A percentile compares a stretch with the other conserved stretches of the same genome.
phyloP scores from a whole-genome alignment of 495 filamentous ascomycete genomes.

The Aspergillus diversus region DNA sequence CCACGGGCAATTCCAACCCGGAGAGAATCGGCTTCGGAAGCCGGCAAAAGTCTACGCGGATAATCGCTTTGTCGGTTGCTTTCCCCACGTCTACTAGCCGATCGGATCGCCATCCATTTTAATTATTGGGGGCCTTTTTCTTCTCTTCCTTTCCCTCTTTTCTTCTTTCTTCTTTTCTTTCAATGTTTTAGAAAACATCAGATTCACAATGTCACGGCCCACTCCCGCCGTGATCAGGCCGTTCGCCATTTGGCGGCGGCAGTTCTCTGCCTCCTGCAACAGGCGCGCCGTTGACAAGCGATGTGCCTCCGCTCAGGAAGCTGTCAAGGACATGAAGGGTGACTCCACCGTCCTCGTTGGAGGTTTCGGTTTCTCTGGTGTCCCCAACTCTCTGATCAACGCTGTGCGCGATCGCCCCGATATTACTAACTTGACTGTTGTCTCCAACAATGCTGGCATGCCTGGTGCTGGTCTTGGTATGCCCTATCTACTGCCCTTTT shows the following conservation, averaged over 20 bases:
- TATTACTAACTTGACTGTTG: conserved; percentile 75
- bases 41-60: conserved; percentile 19
- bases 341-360: conserved; percentile 73
- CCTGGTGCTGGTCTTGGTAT: conserved; percentile 72
- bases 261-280: conserved; percentile 65
- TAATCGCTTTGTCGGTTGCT: conserved; percentile 30
- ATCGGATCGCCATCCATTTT: conserved; percentile 17
- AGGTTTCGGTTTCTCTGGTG: conserved; percentile 84
- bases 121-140: neutral
- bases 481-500: neutral
- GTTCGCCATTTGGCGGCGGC: conserved; percentile 48
- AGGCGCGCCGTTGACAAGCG: conserved; percentile 77
- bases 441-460: conserved; percentile 90
- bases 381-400: conserved; percentile 82
- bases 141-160: conserved; percentile 12
- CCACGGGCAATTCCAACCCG: neutral
- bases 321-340: conserved; percentile 74
- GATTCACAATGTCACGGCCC: conserved; percentile 37
- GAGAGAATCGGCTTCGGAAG: conserved; percentile 9
- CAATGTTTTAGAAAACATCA: conserved; percentile 8
- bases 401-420: conserved; percentile 72
- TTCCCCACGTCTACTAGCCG: conserved; percentile 21
- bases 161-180: conserved; percentile 14
- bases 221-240: conserved; percentile 38
- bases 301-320: conserved; percentile 68